Base-by-base conservation (phyloP, 805 yeast genomes). In the Diddensiella transvaalensis region DNA sequence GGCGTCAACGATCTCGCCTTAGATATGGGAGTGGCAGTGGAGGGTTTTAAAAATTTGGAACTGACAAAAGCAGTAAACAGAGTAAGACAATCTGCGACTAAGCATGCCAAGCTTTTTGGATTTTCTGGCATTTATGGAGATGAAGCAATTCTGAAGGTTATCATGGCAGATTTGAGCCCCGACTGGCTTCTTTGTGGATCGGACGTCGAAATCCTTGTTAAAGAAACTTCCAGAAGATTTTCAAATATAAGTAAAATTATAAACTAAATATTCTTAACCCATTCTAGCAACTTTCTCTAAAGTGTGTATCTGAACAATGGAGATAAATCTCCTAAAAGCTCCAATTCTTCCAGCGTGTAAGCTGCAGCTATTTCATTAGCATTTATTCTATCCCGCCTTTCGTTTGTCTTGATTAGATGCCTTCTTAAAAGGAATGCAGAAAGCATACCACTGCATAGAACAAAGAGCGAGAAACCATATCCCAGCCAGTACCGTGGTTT, bases 401-500 rank as follows among this genome's bases (percentile, higher is more conserved):
- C 24, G 33, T 40, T 40, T 4, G 24, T 40, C 18, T 23, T 23
- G 4, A 29, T 29, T 15, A 40, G 44, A 11, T 22, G 10, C 4
- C 22, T 40, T 22, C 44, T 5, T 8, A 29, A 15, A 8, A 40
- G 24, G 15, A 40, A 23, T 6, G 44, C 44, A 24, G 44, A 23
- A 6, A 29, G 4, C n/a, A 40, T 21, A 15, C 33, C 44, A 23
- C 22, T 23, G 24, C 32, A 23, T 13, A 40, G 32, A 21, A 40
- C 33, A 13, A 15, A 23, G 21, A 40, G 22, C 5, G 44, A 40
- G 4, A 40, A 23, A 13, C 44, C 44, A 22, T 21, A 40, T 11
- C 44, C 44, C 4, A 40, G 33, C 22, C 24, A 40, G 18, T 40
- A 40, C 13, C 24, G 29, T 13, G 44, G 44, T 15, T 23, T 29